phyloP scores from a whole-genome alignment of 371 early-diverging fungal species.

The Circinella umbellata region DNA sequence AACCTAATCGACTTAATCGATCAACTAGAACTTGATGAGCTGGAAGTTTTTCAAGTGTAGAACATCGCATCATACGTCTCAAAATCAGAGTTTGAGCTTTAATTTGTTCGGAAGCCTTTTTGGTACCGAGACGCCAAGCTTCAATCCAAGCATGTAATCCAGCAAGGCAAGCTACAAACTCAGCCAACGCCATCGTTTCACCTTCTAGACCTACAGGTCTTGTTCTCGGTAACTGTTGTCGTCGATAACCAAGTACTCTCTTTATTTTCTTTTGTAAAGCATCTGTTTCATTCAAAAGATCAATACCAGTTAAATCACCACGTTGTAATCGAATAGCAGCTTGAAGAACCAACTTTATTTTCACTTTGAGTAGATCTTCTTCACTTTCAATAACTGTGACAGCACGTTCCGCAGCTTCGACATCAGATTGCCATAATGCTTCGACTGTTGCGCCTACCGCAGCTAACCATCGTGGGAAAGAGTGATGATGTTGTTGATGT shows the following conservation, averaged over 20 bases:
- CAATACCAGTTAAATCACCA: slow-evolving; percentile 28
- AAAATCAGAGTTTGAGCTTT: slow-evolving; percentile 29
- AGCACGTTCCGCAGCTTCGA: slow-evolving; percentile 25
- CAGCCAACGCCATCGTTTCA: slow-evolving; percentile 39
- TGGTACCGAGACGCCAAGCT: slow-evolving; percentile 29
- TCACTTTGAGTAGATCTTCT: neutral
- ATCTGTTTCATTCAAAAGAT: slow-evolving; percentile 28
- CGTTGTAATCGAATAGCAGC: slow-evolving; percentile 27
- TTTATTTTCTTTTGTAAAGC: slow-evolving; percentile 12
- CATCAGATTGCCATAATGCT: slow-evolving; percentile 41
- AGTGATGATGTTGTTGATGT: slow-evolving; percentile 20
- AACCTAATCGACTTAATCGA: slow-evolving; percentile 31
- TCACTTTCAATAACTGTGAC: neutral
- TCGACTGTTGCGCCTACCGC: slow-evolving; percentile 39
- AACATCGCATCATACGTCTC: slow-evolving; percentile 42
- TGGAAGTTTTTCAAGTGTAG: slow-evolving; percentile 35
- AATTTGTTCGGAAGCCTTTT: slow-evolving; percentile 25
- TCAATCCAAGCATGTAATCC: slow-evolving; percentile 51
- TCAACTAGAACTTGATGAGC: slow-evolving; percentile 38
- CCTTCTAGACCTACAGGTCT: slow-evolving; percentile 31
- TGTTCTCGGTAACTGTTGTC: neutral
- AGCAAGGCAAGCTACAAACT: slow-evolving; percentile 41
- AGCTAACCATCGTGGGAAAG: slow-evolving; percentile 43
- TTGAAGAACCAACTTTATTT: slow-evolving; percentile 15
- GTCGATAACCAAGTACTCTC: neutral